Conservation (phyloP, 2,329 filamentous ascomycete species). For the Penicillium sp. region DNA sequence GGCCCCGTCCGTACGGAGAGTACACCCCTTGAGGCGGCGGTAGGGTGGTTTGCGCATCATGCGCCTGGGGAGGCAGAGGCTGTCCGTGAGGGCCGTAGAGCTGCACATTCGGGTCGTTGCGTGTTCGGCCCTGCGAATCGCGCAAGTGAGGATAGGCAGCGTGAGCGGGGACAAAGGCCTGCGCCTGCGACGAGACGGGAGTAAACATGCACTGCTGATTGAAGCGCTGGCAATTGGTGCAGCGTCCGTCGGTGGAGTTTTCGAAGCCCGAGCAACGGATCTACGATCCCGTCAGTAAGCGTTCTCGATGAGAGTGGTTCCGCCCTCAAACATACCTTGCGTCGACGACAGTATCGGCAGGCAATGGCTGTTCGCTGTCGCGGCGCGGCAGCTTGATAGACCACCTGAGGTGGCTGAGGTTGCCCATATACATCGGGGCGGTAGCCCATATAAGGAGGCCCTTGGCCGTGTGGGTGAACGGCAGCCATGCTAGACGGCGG, state of each 20-base stretch:
- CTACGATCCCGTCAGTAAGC: conserved; percentile 39
- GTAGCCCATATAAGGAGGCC: conserved; percentile 42
- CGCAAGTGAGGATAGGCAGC: conserved; percentile 58
- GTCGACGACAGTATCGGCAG: conserved; percentile 50
- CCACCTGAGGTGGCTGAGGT: conserved; percentile 35
- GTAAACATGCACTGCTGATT: conserved; percentile 75
- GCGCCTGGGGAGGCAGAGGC: conserved; percentile 44
- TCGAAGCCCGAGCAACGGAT: conserved; percentile 74
- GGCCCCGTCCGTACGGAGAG: conserved; percentile 30
- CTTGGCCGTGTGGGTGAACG: conserved; percentile 38
- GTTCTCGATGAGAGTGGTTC: background rate
- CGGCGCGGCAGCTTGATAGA: conserved; percentile 46
- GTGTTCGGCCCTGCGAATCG: conserved; percentile 33
- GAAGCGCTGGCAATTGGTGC: conserved; percentile 68
- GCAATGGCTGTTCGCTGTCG: conserved; percentile 51
- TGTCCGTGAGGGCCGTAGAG: conserved; percentile 51
- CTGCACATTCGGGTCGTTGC: conserved; percentile 36
- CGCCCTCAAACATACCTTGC: conserved; percentile 42
- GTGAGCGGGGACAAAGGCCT: conserved; percentile 69
- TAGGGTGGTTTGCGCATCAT: conserved; percentile 34
- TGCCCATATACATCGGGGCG: conserved; percentile 41
- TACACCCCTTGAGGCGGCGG: conserved; percentile 42
- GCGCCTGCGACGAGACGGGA: conserved; percentile 67
- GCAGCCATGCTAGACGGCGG: conserved; percentile 41
- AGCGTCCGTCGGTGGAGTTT: conserved; percentile 65